phyloP scores from a whole-genome alignment of 2,329 filamentous ascomycete species.

The Penicillium sp. region DNA sequence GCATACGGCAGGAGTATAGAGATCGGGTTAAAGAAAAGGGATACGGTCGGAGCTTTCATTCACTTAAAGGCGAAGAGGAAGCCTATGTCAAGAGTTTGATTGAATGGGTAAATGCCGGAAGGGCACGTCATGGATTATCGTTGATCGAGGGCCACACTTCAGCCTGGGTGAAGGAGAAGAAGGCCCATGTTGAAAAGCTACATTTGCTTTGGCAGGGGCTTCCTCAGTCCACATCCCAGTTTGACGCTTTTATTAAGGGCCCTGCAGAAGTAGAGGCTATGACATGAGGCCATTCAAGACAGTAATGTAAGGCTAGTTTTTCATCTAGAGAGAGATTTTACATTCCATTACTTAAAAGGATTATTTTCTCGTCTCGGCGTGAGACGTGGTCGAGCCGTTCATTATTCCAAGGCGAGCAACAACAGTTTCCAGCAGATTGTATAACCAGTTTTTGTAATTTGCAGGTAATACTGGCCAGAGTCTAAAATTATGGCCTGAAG shows the following conservation, averaged over 20 bases:
- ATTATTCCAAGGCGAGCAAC: not conserved
- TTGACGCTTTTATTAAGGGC: conserved; percentile 1
- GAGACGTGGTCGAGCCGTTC: too few species aligned
- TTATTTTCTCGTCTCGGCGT: too few species aligned
- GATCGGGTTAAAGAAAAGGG: conserved; percentile 27
- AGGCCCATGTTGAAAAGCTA: conserved; percentile 24
- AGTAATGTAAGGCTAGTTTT: too few species aligned
- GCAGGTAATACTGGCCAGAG: not conserved
- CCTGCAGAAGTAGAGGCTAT: conserved; percentile 4
- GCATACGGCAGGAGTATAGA: conserved; percentile 38
- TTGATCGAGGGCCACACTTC: conserved; percentile 31
- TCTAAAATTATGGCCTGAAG: not conserved
- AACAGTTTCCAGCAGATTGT: not conserved
- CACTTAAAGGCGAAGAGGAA: conserved; percentile 35
- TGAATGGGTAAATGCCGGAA: conserved; percentile 35
- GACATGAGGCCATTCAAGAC: not conserved
- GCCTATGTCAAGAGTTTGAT: conserved; percentile 35
- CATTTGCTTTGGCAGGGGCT: conserved; percentile 15
- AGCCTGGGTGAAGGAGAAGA: conserved; percentile 30
- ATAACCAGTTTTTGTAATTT: not conserved
- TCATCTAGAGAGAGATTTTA: too few species aligned
- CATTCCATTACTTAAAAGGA: too few species aligned
- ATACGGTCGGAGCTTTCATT: conserved; percentile 37
- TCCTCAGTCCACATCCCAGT: not conserved
- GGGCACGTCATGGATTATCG: conserved; percentile 18